Evolutionary conservation across 2,329 filamentous ascomycete species (phyloP).

Genomic region (Biscogniauxia marginata): DNA sequence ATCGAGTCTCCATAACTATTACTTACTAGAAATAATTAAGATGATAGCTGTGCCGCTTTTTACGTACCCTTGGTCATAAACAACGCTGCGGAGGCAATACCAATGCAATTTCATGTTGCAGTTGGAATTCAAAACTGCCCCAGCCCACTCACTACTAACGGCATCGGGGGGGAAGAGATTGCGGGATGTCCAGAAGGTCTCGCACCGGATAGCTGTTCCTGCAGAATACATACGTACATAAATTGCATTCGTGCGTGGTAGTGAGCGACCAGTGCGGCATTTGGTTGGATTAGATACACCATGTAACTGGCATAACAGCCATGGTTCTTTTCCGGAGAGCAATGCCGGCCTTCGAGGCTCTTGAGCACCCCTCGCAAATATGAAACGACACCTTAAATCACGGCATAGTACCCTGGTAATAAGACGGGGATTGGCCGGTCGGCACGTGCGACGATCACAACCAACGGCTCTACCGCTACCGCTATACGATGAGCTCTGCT

Average conservation of each 20-base stretch:
- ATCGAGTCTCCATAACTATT: not conserved
- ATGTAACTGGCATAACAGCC: not conserved
- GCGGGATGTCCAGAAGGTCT: constrained; percentile 16
- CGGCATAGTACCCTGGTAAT: constrained; percentile 23
- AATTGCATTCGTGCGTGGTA: not conserved
- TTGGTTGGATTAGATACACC: constrained; percentile 3
- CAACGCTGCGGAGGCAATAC: constrained; percentile 22
- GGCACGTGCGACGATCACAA: constrained; percentile 22
- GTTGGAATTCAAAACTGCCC: constrained; percentile 16
- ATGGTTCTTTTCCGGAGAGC: constrained; percentile 2
- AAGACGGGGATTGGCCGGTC: constrained; percentile 21
- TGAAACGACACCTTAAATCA: not conserved
- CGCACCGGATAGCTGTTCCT: not conserved
- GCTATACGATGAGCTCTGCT: not conserved
- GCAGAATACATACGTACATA: not conserved
- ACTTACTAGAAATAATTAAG: not conserved
- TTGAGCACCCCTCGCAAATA: constrained; percentile 8
- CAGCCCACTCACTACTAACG: too few species aligned
- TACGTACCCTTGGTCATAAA: constrained; percentile 5
- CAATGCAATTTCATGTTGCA: constrained; percentile 26
- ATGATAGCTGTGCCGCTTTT: not conserved
- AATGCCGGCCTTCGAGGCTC: constrained; percentile 22
- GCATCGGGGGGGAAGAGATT: constrained; percentile 15
- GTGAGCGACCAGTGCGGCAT: not conserved
- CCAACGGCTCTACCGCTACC: constrained; percentile 20